Conservation (phyloP, 441 rosid species). For the Populus tomentosa region DNA sequence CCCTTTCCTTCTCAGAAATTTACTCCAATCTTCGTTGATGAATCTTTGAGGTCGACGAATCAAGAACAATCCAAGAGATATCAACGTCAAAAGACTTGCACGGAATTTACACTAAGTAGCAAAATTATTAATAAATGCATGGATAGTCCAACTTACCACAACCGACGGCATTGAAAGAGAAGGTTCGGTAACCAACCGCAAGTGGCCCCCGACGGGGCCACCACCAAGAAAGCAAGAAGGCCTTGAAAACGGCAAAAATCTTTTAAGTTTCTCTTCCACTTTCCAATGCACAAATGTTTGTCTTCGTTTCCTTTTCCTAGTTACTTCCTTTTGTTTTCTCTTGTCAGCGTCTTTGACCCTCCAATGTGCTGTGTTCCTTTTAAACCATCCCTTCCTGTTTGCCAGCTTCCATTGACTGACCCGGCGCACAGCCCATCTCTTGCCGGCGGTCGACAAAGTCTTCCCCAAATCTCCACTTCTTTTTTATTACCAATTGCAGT, state of each 20-base stretch:
- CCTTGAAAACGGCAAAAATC: constrained; percentile 22
- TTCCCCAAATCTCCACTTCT: neutral
- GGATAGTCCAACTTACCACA: neutral
- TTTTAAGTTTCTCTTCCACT: neutral
- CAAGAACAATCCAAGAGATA: too few species aligned
- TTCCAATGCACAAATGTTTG: neutral
- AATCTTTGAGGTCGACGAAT: too few species aligned
- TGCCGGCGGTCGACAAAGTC: neutral
- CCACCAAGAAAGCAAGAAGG: neutral
- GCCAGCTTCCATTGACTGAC: constrained; percentile 6
- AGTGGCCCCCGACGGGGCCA: neutral
- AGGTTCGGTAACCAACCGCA: constrained; percentile 24
- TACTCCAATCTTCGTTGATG: too few species aligned
- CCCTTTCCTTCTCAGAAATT: too few species aligned
- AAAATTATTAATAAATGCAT: too few species aligned
- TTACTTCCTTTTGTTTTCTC: constrained; percentile 10
- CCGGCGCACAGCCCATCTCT: neutral
- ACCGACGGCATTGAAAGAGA: constrained; percentile 31
- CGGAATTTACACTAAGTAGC: neutral
- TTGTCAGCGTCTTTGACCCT: constrained; percentile 34
- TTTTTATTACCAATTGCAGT: too few species aligned
- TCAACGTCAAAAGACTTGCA: neutral
- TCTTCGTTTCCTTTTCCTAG: neutral
- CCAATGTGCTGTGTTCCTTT: neutral
- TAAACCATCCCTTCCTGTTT: neutral